These are phyloP conservation scores for Citrus trifoliata DNA, from an alignment of 345 rosid species.

Conservation along the genomic window DNA sequence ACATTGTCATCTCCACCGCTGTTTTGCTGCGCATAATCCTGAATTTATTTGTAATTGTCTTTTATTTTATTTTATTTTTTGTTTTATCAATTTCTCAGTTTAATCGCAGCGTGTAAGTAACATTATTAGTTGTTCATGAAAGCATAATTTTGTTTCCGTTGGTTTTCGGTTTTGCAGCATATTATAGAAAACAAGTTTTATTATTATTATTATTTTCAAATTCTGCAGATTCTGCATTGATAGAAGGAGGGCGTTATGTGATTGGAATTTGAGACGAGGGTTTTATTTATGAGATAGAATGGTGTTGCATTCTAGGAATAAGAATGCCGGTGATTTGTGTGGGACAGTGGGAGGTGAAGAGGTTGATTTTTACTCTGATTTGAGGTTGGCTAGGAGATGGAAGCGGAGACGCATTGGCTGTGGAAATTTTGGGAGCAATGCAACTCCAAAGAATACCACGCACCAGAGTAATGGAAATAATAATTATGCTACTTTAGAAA, in stretches of 20 bases:
- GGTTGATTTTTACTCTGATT: neutral
- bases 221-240: neutral
- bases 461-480: neutral
- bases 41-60: neutral
- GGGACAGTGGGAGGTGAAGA: neutral
- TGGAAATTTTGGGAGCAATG: neutral
- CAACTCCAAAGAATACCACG: neutral
- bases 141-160: neutral
- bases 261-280: neutral
- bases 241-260: neutral
- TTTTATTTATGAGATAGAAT: neutral
- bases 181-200: neutral
- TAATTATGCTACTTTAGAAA: conserved; percentile 3
- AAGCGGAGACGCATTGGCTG: conserved; percentile 26
- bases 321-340: neutral
- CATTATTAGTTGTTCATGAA: neutral
- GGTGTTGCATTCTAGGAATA: neutral
- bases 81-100: neutral
- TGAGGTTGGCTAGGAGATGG: conserved; percentile 30
- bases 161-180: neutral
- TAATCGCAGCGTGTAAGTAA: neutral
- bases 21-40: neutral
- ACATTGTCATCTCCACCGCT: neutral
- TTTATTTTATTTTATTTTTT: neutral
- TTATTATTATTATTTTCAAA: too few relatives aligned